These are phyloP conservation scores for Falciphora oryzae DNA, from an alignment of 2,329 filamentous ascomycete genomes.

Conservation along the genomic window DNA sequence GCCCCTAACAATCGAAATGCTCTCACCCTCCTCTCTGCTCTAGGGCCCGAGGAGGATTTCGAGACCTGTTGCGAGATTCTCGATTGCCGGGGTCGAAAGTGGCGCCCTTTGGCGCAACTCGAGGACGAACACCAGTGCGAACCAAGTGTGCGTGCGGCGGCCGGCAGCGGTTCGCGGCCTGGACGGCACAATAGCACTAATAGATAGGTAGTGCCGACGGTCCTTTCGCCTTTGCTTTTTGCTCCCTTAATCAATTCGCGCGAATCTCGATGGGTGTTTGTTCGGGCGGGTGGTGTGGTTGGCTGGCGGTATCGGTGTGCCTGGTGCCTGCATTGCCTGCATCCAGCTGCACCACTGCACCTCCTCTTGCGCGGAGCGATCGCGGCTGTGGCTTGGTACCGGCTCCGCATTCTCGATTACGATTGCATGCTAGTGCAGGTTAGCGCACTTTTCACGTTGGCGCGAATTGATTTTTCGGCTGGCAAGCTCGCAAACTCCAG, in stretches of 20 bases:
- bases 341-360: not conserved
- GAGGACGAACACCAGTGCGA: not conserved
- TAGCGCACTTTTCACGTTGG: not conserved
- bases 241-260: not conserved
- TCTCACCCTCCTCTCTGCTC: not conserved
- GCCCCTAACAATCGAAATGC: not conserved
- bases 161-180: too few relatives aligned
- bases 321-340: not conserved
- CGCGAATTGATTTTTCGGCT: not conserved
- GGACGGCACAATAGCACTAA: too few relatives aligned
- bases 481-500: too few relatives aligned
- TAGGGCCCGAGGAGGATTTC: not conserved
- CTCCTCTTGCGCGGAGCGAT: not conserved
- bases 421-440: not conserved
- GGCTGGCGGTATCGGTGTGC: not conserved
- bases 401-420: too few relatives aligned
- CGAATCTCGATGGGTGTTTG: not conserved
- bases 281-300: not conserved
- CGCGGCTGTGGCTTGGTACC: too few relatives aligned
- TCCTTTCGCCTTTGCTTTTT: not conserved
- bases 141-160: too few relatives aligned
- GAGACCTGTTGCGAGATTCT: not conserved
- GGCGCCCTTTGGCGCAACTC: not conserved
- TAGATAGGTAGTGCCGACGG: too few relatives aligned
- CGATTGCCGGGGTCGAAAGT: not conserved